phyloP scores from a whole-genome alignment of 352 stramenopile genomes.

The Phytopythium delawarense region DNA sequence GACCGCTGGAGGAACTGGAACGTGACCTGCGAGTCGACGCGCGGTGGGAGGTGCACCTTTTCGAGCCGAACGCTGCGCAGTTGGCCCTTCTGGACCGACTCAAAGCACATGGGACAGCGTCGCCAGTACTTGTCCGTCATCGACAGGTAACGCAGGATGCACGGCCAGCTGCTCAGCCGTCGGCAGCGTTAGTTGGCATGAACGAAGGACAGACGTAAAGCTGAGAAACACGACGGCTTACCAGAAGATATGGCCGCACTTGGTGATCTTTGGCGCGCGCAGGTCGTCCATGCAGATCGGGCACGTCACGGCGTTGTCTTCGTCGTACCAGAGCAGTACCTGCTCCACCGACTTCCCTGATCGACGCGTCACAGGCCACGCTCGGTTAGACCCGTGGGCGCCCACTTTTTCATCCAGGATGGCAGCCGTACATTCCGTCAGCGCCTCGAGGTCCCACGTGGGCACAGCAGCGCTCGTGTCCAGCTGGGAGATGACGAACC shows the following conservation, averaged over 20 bases:
- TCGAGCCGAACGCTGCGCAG: constrained; percentile 69
- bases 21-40: constrained; percentile 39
- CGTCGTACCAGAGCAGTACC: constrained; percentile 76
- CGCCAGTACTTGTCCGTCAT: constrained; percentile 87
- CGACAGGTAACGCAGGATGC: constrained; percentile 79
- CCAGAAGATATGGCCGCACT: constrained; percentile 86
- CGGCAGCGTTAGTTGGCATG: neutral
- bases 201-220: neutral
- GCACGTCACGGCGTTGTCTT: constrained; percentile 46
- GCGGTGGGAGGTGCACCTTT: constrained; percentile 49
- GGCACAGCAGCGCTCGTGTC: constrained; percentile 34
- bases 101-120: constrained; percentile 85
- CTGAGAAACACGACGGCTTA: constrained; percentile 12
- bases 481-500: constrained; percentile 73
- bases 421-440: constrained; percentile 61
- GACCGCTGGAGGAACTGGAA: constrained; percentile 77
- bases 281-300: constrained; percentile 81
- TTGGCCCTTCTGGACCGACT: constrained; percentile 80
- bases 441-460: constrained; percentile 69
- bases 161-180: constrained; percentile 55
- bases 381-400: neutral
- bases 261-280: constrained; percentile 81
- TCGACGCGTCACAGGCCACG: neutral
- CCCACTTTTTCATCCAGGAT: neutral
- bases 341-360: constrained; percentile 84